phyloP scores from a whole-genome alignment of 2,329 filamentous ascomycete genomes.

The Apiospora arundinis region DNA sequence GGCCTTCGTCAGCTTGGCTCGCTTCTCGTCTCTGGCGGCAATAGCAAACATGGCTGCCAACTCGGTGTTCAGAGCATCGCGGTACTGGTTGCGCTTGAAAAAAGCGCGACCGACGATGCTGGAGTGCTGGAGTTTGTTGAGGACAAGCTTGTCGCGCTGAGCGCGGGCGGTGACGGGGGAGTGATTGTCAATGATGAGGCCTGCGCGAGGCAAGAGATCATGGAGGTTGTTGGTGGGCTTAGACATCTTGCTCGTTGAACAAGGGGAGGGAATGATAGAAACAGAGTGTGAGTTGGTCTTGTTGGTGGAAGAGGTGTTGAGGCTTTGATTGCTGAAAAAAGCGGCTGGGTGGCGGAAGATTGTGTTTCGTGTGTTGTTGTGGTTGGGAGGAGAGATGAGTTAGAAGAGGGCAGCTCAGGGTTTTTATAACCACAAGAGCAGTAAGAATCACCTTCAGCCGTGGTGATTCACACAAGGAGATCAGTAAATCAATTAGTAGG shows the following conservation, averaged over 20 bases:
- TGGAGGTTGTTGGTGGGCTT: background rate
- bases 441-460: no score
- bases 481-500: background rate
- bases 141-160: background rate
- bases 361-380: no score
- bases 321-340: background rate
- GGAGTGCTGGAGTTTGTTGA: background rate
- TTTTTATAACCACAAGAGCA: no score
- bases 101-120: background rate
- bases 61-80: background rate
- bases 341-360: no score
- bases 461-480: no score
- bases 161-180: background rate
- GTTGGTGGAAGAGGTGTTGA: background rate
- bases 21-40: background rate
- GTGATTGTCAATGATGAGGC: background rate
- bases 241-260: background rate
- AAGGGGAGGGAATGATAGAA: no score
- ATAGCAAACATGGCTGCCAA: background rate
- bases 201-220: background rate
- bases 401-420: no score
- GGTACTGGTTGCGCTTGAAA: background rate
- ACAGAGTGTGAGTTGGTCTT: background rate
- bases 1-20: background rate
- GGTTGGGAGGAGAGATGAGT: no score